Evolutionary conservation across 1,139 yeast genomes (phyloP).

Genomic region (Suhomyces maxii): DNA sequence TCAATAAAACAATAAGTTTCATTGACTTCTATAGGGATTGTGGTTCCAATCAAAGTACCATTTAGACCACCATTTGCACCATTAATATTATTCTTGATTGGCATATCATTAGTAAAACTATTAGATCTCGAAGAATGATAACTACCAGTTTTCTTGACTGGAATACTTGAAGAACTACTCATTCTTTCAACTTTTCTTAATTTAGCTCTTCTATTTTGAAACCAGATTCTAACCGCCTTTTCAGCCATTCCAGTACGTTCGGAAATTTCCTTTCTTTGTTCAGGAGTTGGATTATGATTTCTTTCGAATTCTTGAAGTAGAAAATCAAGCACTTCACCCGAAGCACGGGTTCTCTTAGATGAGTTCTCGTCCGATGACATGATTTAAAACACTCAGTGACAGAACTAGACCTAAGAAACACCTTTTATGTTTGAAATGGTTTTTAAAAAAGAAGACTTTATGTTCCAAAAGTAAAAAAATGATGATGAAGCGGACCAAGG

Average conservation of each 20-base stretch:
- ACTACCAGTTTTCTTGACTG: slow-evolving; percentile 4
- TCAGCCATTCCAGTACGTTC: slow-evolving; percentile 83
- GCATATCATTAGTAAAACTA: slow-evolving; percentile 11
- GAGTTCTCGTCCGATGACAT: slow-evolving; percentile 29
- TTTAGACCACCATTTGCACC: neutral
- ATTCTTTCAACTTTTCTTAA: slow-evolving; percentile 53
- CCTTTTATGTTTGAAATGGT: neutral
- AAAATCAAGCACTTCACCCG: slow-evolving; percentile 76
- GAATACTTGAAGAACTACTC: slow-evolving; percentile 19
- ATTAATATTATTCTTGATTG: slow-evolving; percentile 13
- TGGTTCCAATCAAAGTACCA: neutral
- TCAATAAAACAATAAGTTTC: slow-evolving; percentile 69
- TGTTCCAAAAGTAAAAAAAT: too few species aligned
- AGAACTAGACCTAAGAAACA: neutral
- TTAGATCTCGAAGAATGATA: slow-evolving; percentile 7
- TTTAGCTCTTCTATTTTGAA: slow-evolving; percentile 88
- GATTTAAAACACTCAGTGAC: neutral
- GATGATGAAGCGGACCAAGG: too few species aligned
- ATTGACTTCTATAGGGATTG: slow-evolving; percentile 56
- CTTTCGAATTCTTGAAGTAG: slow-evolving; percentile 68
- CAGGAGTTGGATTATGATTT: slow-evolving; percentile 71
- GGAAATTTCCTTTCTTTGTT: slow-evolving; percentile 70
- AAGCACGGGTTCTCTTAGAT: slow-evolving; percentile 59
- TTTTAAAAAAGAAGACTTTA: neutral
- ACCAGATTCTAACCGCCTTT: slow-evolving; percentile 92